These are phyloP conservation scores for Globisporangium cederbergense DNA, from an alignment of 352 stramenopile species.

Conservation along the genomic window DNA sequence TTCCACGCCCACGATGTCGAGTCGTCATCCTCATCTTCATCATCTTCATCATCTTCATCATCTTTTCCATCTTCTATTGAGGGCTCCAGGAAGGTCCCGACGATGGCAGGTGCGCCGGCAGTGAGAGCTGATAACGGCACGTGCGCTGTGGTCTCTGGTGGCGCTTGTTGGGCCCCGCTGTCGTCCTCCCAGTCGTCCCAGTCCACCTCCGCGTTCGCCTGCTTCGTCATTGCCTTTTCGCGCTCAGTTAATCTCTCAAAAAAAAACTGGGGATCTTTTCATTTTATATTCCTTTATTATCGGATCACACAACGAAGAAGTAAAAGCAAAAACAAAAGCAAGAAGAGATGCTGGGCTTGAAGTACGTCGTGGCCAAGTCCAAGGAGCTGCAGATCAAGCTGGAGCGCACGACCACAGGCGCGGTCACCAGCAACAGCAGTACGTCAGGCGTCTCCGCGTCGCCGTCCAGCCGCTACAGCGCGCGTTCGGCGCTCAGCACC, in stretches of 20 bases:
- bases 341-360: constrained; percentile 50
- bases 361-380: constrained; percentile 77
- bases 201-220: constrained; percentile 13
- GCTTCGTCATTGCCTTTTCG: background rate
- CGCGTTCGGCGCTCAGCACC: background rate
- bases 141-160: background rate
- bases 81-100: too few relatives aligned
- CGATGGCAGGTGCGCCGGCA: background rate
- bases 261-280: too few relatives aligned
- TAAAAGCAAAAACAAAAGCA: background rate
- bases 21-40: background rate
- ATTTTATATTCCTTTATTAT: too few relatives aligned
- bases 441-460: background rate
- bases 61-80: background rate
- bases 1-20: constrained; percentile 9
- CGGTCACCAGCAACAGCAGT: background rate
- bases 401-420: constrained; percentile 21
- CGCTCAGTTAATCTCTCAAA: too few relatives aligned
- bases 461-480: constrained; percentile 8
- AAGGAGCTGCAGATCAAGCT: constrained; percentile 61
- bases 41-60: background rate
- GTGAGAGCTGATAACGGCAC: background rate
- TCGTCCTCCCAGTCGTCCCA: constrained; percentile 60
- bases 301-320: background rate
- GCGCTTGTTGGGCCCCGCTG: background rate